Evolutionary conservation across 805 yeast genomes (phyloP).

Genomic region (Allodekkera sacchari): DNA sequence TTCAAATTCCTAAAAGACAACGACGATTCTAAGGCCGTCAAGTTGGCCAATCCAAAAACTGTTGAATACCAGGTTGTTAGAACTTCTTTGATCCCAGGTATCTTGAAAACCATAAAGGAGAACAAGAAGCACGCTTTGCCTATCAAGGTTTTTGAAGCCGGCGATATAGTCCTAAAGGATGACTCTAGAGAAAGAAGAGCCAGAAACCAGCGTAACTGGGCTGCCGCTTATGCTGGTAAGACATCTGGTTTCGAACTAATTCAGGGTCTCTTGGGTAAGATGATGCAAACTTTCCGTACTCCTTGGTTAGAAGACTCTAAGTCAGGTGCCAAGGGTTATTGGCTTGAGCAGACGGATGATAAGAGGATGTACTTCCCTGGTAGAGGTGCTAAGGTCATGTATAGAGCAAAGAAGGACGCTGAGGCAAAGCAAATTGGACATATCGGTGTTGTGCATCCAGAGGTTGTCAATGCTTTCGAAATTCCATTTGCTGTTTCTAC

Average conservation of each 20-base stretch:
- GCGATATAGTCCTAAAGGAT: constrained; percentile 88
- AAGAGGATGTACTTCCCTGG: constrained; percentile 89
- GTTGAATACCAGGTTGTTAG: constrained; percentile 96
- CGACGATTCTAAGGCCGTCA: constrained; percentile 75
- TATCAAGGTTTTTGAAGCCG: constrained; percentile 88
- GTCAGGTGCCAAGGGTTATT: constrained; percentile 65
- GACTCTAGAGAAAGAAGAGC: constrained; percentile 74
- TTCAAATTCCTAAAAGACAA: constrained; percentile 70
- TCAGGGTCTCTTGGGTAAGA: constrained; percentile 89
- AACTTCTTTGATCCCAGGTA: constrained; percentile 89
- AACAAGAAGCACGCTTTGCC: constrained; percentile 95
- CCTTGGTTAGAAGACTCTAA: constrained; percentile 61
- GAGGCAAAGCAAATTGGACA: constrained; percentile 60
- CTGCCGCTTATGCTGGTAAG: constrained; percentile 90
- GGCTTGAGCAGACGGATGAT: constrained; percentile 67
- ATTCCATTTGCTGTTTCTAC: constrained; percentile 89
- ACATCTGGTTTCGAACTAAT: constrained; percentile 90
- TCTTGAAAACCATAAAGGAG: constrained; percentile 90
- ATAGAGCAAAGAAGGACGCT: constrained; percentile 55
- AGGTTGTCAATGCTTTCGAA: constrained; percentile 78
- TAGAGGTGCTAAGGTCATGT: constrained; percentile 85
- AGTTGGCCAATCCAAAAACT: constrained; percentile 94
- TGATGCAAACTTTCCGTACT: constrained; percentile 94
- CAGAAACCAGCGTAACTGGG: constrained; percentile 88
- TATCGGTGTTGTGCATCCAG: constrained; percentile 94